Evolutionary conservation across 2,329 filamentous ascomycete species (phyloP), one percentile per base, ranked within the genome.

Genomic region (Ophiostoma sp.): DNA sequence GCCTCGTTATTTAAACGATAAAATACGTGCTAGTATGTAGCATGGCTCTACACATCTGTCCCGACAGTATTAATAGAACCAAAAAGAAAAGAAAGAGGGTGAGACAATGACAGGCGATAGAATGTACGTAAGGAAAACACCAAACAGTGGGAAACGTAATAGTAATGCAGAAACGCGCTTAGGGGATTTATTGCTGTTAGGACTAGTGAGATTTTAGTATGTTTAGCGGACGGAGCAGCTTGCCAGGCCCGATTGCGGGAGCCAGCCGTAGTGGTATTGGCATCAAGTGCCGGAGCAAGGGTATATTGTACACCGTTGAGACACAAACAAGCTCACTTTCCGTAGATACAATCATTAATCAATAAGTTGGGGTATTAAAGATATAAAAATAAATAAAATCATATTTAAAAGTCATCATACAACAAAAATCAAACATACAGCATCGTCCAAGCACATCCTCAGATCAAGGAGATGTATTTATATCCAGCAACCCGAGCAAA

Each of bases 381-480:
- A 44, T 17, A 20, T 5, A 44, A 44, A 44, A 5, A 20, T 44
- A 17, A 17, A 17, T n/a, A n/a, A 48, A 1, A 48, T 20, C 5
- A 48, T 48, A 48, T 48, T 20, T 48, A 4, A 48, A 3, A 5
- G 52, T 57, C 52, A 27, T 57, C 1, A 57, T 57, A 57, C 20
- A 57, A 13, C n/a, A 57, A 57, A 57, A 57, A 57, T 27, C 52
- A 31, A 57, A 13, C 7, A 27, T 57, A 57, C 52, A 57, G 52
- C 44, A 48, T 48, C 17, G 27, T 27, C n/a, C 52, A 57, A 8
- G 52, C 10, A n/a, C n/a, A 57, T 27, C 52, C n/a, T 57, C 23
- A 57, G 52, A 27, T 57, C 52, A 57, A 57, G 52, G 52, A 54
- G 48, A 54, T 27, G 52, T 57, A 57, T 27, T 57, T 17, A 57